phyloP scores from a whole-genome alignment of 2,329 filamentous ascomycete species.

The Xylaria sp. region DNA sequence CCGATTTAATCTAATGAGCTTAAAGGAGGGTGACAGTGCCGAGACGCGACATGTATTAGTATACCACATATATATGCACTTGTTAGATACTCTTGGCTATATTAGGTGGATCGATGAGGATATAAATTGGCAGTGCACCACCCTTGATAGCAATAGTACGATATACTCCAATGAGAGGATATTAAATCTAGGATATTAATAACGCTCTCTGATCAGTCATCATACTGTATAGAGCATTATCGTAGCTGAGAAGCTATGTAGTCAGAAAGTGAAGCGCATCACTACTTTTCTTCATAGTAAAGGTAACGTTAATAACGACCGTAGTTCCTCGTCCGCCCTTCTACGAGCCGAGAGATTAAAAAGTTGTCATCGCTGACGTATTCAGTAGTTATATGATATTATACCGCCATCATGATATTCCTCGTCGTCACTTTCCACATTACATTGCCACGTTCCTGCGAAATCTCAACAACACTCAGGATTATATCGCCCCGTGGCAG shows the following conservation, averaged over 20 bases:
- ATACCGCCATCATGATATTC: background rate
- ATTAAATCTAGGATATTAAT: background rate
- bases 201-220: too few relatives aligned
- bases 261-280: background rate
- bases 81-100: too few relatives aligned
- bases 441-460: background rate
- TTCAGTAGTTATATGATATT: background rate
- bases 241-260: background rate
- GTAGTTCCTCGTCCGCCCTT: background rate
- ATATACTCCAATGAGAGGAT: background rate
- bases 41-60: background rate
- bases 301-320: background rate
- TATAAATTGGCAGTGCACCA: background rate
- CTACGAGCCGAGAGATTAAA: background rate
- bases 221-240: too few relatives aligned
- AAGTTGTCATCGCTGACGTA: constrained; percentile 1
- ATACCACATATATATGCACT: background rate
- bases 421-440: background rate
- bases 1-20: constrained; percentile 14
- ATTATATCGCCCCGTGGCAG: background rate
- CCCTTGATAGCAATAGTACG: background rate
- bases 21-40: background rate
- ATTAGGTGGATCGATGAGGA: too few relatives aligned
- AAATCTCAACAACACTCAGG: background rate
- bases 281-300: background rate